Conservation (phyloP, 129 eudicot genomes). For the Arctium minus region DNA sequence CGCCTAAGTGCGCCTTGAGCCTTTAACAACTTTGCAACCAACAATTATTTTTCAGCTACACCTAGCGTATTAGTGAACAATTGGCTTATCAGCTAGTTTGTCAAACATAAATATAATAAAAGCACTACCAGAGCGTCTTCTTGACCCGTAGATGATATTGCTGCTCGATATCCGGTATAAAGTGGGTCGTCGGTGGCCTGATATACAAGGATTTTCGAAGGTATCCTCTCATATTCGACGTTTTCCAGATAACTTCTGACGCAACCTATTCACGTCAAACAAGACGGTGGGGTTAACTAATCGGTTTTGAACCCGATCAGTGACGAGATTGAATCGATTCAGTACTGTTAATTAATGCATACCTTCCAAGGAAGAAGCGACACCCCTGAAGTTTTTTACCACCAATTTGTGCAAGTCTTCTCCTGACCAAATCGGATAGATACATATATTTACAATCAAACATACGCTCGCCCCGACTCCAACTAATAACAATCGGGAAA, state of each 20-base stretch:
- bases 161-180: slow-evolving; percentile 75
- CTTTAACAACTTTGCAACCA: no score
- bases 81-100: background rate
- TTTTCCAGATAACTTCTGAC: slow-evolving; percentile 58
- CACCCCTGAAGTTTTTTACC: slow-evolving; percentile 77
- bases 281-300: background rate
- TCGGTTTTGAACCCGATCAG: background rate
- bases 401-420: slow-evolving; percentile 88
- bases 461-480: slow-evolving; percentile 60
- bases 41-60: no score
- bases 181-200: slow-evolving; percentile 82
- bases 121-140: slow-evolving; percentile 72
- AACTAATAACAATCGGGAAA: slow-evolving; percentile 66
- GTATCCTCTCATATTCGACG: slow-evolving; percentile 66
- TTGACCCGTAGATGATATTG: slow-evolving; percentile 74
- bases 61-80: no score
- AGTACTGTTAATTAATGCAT: background rate
- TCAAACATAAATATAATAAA: background rate
- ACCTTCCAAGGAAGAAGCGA: slow-evolving; percentile 93
- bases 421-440: slow-evolving; percentile 90
- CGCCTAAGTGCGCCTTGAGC: no score
- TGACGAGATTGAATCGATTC: background rate
- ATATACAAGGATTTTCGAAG: slow-evolving; percentile 76
- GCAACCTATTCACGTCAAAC: slow-evolving; percentile 43
- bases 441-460: slow-evolving; percentile 60